These are phyloP conservation scores for Juncus effusus DNA, from an alignment of 176 grass and related monocot species.

Conservation along the genomic window DNA sequence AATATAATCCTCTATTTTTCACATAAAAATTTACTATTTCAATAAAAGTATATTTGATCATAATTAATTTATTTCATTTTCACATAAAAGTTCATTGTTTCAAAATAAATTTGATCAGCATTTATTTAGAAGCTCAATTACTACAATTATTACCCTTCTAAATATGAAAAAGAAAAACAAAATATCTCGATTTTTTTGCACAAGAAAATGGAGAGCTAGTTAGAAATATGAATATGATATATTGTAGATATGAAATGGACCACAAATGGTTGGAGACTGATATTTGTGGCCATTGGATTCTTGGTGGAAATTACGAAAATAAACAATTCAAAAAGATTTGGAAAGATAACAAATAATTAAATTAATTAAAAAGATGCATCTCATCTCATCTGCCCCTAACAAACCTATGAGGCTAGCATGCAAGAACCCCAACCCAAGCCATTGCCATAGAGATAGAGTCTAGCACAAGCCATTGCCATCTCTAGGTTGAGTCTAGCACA, in stretches of 20 bases:
- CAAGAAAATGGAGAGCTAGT: too few species aligned
- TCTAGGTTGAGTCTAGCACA: neutral
- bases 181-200: too few species aligned
- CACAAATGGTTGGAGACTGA: constrained; percentile 4
- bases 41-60: too few species aligned
- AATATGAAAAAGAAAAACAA: too few species aligned
- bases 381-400: neutral
- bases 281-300: constrained; percentile 28
- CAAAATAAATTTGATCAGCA: too few species aligned
- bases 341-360: neutral
- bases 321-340: constrained; percentile 9
- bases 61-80: too few species aligned
- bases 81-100: too few species aligned
- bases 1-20: too few species aligned
- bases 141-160: too few species aligned
- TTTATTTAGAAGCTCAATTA: too few species aligned
- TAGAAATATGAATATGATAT: constrained; percentile 1
- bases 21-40: too few species aligned
- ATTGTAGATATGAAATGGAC: constrained; percentile 12
- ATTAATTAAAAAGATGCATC: constrained; percentile 22
- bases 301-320: constrained; percentile 9
- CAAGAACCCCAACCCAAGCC: constrained; percentile 2
- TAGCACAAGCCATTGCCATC: neutral
- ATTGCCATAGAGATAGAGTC: neutral
- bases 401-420: constrained; percentile 25